A percentile compares a stretch with the other conserved stretches of the same genome.
phyloP scores from a whole-genome alignment of 164 flowering plant genomes.

The Sextonia rubra region DNA sequence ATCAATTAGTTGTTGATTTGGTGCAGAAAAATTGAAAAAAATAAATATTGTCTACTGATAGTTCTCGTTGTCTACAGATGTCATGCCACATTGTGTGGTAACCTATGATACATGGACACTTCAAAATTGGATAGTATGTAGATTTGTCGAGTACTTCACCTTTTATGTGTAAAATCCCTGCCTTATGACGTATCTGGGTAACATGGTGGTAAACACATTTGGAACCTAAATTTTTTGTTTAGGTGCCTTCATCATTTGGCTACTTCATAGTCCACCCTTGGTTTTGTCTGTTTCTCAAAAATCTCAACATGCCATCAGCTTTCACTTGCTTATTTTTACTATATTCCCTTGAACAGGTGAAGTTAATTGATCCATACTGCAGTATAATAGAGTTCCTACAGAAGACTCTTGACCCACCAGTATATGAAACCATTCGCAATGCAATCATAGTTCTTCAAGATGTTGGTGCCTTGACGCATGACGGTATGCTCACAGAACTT shows the following conservation, averaged over 20 bases:
- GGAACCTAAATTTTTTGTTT: neutral
- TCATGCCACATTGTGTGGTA: no score
- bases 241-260: neutral
- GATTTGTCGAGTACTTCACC: no score
- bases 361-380: slow-evolving; percentile 71
- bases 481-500: slow-evolving; percentile 74
- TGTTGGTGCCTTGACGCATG: slow-evolving; percentile 76
- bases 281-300: no score
- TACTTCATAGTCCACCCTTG: neutral
- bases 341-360: slow-evolving; percentile 47
- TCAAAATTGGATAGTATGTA: no score
- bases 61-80: neutral
- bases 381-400: slow-evolving; percentile 58
- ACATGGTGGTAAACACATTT: no score
- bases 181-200: no score
- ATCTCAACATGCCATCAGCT: neutral
- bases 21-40: neutral
- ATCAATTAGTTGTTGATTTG: neutral
- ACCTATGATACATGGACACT: no score
- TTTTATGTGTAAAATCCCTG: no score
- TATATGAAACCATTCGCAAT: slow-evolving; percentile 67
- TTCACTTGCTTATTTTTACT: slow-evolving; percentile 6
- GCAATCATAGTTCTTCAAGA: slow-evolving; percentile 75
- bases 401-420: slow-evolving; percentile 88
- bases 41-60: neutral